Evolutionary conservation across 805 yeast species (phyloP).

Genomic region (Zygoascus biomembranicola): DNA sequence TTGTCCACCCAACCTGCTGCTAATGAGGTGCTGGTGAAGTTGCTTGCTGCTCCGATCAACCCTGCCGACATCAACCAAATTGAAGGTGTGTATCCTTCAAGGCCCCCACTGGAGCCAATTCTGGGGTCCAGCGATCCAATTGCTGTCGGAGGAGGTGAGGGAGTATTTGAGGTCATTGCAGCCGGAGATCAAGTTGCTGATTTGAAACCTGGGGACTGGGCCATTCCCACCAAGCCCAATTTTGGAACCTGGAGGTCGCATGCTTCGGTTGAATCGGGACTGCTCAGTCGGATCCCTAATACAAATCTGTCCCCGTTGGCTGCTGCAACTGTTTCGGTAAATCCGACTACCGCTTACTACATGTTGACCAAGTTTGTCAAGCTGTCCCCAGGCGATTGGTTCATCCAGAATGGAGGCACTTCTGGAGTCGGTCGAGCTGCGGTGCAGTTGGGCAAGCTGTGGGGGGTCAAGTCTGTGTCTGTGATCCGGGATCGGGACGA

Average conservation of each 20-base stretch:
- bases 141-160: constrained; percentile 93
- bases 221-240: constrained; percentile 65
- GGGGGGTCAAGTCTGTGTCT: constrained; percentile 76
- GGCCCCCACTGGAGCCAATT: constrained; percentile 47
- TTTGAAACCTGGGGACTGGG: constrained; percentile 74
- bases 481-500: constrained; percentile 77
- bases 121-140: constrained; percentile 51
- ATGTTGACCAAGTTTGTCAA: constrained; percentile 66
- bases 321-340: constrained; percentile 87
- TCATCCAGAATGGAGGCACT: constrained; percentile 93
- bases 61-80: constrained; percentile 86
- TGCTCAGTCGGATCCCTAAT: constrained; percentile 52
- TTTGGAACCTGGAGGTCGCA: constrained; percentile 94
- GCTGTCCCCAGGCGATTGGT: constrained; percentile 67
- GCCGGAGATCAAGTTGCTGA: constrained; percentile 44
- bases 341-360: constrained; percentile 87
- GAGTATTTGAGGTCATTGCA: constrained; percentile 75
- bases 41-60: constrained; percentile 77
- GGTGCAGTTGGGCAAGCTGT: constrained; percentile 69
- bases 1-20: constrained; percentile 24
- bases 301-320: constrained; percentile 29
- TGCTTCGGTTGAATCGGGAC: constrained; percentile 40
- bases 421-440: constrained; percentile 93
- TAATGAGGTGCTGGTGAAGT: constrained; percentile 47
- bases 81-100: constrained; percentile 79